phyloP scores from a whole-genome alignment of 2,329 filamentous ascomycete species.

The Epichloe sylvatica region DNA sequence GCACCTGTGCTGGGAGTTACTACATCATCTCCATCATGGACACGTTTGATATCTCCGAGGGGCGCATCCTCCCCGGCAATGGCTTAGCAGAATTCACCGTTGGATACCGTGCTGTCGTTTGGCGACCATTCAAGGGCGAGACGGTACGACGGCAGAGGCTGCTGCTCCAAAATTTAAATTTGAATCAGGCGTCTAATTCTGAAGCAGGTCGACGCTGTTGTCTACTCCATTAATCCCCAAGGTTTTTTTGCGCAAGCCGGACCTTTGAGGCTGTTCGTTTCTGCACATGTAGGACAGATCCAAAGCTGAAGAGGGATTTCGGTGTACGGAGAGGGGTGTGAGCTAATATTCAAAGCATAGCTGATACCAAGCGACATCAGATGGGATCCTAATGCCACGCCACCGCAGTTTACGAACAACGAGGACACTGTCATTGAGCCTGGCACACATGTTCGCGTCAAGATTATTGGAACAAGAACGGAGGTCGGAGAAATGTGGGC shows the following conservation, averaged over 20 bases:
- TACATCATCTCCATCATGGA: slow-evolving; percentile 98
- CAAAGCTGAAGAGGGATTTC: neutral
- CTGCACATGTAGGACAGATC: slow-evolving; percentile 53
- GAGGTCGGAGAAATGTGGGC: slow-evolving; percentile 94
- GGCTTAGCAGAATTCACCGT: slow-evolving; percentile 91
- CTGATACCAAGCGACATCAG: slow-evolving; percentile 85
- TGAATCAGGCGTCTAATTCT: slow-evolving; percentile 16
- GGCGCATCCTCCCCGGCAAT: slow-evolving; percentile 79
- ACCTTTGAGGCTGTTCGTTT: slow-evolving; percentile 65
- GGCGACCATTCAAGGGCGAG: slow-evolving; percentile 95
- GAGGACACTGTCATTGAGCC: slow-evolving; percentile 89
- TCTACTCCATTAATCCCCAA: slow-evolving; percentile 78
- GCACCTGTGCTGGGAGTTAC: slow-evolving; percentile 87
- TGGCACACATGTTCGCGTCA: slow-evolving; percentile 82
- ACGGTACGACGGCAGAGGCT: slow-evolving; percentile 49
- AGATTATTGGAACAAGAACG: slow-evolving; percentile 84
- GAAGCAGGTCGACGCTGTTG: slow-evolving; percentile 76
- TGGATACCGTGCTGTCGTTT: slow-evolving; percentile 88
- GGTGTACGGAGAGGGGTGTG: neutral
- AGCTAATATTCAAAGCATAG: slow-evolving; percentile 27
- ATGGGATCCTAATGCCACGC: slow-evolving; percentile 89
- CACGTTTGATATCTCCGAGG: slow-evolving; percentile 86
- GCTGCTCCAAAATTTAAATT: slow-evolving; percentile 4
- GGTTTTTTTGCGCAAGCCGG: slow-evolving; percentile 83
- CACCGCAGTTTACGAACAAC: slow-evolving; percentile 93